Evolutionary conservation across 257 asterid species (phyloP), one percentile per base, ranked within the genome.

Genomic region (Primulina huaijiensis): DNA sequence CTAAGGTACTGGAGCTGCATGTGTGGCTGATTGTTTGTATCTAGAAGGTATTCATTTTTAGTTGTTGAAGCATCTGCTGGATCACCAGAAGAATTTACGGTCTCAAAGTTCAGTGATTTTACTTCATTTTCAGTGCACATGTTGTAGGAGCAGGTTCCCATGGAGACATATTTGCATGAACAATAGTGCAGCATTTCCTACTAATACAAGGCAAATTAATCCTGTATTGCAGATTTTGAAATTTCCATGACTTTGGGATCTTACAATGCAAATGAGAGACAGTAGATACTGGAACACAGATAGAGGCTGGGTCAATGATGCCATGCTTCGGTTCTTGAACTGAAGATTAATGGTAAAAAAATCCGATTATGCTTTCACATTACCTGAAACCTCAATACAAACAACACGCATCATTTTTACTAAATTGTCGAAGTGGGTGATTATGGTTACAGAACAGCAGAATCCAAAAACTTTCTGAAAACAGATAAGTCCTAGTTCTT

Each of bases 121-220:
- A 55, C 82, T 71, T 80, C 86, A 25, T 64, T 34, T 5, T 80
- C 86, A 12, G 83, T 56, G 87, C 86, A 65, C 85, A 88, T 59
- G 92, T 70, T 72, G 83, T 71, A 60, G 97, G 87, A 34, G 87
- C 82, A 29, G 95, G 90, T 79, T 90, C 95, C 92, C 92, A 83
- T 33, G 79, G 86, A 55, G 97, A 72, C 14, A 69, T 57, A 72
- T 79, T 88, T 58, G 96, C 59, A 35, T 84, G 79, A 74, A 82
- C 72, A 62, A 85, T 35, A 11, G 76, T 7, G 55, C 56, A 62
- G 34, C 30, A 69, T 23, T 67, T 69, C 19, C 11, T 33, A 37
- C 67, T 62, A 31, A 38, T 17, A 25, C 66, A n/a, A 4, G 67
- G 72, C n/a, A 73, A 67, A 62, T 62, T 71, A 68, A 53, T 64